Evolutionary conservation across 371 early-diverging fungal species (phyloP), one percentile per base, ranked within the genome.

Genomic region (Mucor plumbeus): DNA sequence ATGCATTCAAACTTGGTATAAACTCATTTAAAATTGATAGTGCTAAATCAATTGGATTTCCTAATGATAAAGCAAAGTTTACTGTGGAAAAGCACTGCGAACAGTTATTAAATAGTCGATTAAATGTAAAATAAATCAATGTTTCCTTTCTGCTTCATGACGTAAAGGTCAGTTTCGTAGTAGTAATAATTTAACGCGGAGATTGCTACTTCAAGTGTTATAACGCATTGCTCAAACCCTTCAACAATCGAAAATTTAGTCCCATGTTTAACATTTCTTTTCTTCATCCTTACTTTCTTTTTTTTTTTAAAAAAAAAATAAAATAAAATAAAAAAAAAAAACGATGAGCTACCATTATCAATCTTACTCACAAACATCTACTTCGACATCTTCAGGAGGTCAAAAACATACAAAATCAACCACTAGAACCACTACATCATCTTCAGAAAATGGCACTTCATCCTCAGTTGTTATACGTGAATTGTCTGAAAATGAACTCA

Each of bases 41-140:
- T 56, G 70, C 73, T 10, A 77, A 77, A 66, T 70, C 75, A 13
- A 54, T 80, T 10, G 77, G 80, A 40, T 68, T 80, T 40, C 68
- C 80, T 21, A 77, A 80, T 43, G 77, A 80, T 43, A 69, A 75
- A 48, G 77, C 80, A 4, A 73, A 77, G 8, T 69, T 74, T 40
- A 59, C 70, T 11, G 71, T 68, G 2, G 65, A 69, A 55, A 72
- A 67, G 50, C 59, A 79, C 50, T 68, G 79, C 31, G 72, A 74
- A 41, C 61, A 65, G 26, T 33, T 79, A 3, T 13, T 75, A 44
- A 41, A 40, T 31, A 55, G 55, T 50, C 26, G 50, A 50, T 50
- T 26, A 21, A 50, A 55, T 54, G 35, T 55, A 15, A 55, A 34
- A 55, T 34, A 55, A 34, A 55, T 14, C 38, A 38, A 9, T 11